Evolutionary conservation across 345 rosid genomes (phyloP).

Genomic region (Gossypium mustelinum): DNA sequence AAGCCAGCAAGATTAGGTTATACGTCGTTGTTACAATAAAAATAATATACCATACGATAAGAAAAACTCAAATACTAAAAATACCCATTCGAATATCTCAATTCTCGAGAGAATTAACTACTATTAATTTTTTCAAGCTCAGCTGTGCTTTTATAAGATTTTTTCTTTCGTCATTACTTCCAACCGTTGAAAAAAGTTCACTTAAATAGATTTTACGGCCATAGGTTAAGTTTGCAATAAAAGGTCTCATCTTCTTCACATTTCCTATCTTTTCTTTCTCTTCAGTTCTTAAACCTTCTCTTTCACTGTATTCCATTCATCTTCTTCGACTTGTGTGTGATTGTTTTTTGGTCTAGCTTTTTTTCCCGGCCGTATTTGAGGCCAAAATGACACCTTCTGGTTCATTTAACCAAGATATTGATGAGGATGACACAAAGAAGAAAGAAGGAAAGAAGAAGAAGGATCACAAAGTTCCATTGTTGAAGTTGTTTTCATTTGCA

Average conservation of each 20-base stretch:
- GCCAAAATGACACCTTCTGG: slow-evolving; percentile 15
- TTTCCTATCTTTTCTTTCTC: neutral
- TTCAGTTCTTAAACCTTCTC: neutral
- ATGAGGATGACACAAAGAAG: slow-evolving; percentile 25
- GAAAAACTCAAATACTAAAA: no score
- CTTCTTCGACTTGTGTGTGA: neutral
- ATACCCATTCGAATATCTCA: neutral
- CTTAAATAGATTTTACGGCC: neutral
- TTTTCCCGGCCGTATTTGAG: neutral
- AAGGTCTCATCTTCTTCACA: slow-evolving; percentile 12
- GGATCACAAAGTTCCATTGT: slow-evolving; percentile 40
- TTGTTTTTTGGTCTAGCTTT: neutral
- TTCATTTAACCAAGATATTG: slow-evolving; percentile 21
- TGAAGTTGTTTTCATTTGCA: slow-evolving; percentile 76
- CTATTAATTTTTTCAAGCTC: neutral
- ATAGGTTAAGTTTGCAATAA: slow-evolving; percentile 5
- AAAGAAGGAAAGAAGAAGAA: slow-evolving; percentile 20
- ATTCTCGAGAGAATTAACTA: neutral
- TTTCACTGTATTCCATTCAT: neutral
- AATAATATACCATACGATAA: neutral
- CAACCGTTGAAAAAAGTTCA: neutral
- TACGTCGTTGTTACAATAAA: neutral
- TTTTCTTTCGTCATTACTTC: neutral
- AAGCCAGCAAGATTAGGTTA: no score
- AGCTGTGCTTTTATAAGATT: neutral